Evolutionary conservation across 805 yeast genomes (phyloP), one percentile per base, ranked within the genome.

Genomic region (Maudiozyma saulgeensis): DNA sequence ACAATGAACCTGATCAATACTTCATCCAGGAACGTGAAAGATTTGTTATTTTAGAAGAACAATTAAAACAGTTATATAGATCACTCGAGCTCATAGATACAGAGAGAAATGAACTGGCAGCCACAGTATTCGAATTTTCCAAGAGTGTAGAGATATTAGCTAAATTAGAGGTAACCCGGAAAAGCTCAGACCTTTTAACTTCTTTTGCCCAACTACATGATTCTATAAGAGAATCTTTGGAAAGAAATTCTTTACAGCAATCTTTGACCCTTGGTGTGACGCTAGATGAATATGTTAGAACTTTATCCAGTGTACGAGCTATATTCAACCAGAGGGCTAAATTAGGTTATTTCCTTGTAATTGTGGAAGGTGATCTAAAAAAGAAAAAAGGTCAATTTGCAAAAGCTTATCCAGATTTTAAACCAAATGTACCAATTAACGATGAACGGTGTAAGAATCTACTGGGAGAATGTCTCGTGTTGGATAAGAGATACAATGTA

Each of bases 231-330:
- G 91, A 87, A 47, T 73, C 87, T 44, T 70, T 87, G 44, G 89
- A 82, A 54, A 77, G 96, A 52, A 81, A 84, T 52, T 82, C 88
- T 51, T 67, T 85, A 67, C 96, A 87, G 64, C 97, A 91, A 56
- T 79, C 89, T 59, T 70, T 91, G 53, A 88, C 96, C 0, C 69
- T 91, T 44, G 96, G 96, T 1, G 78, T 85, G 25, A 87, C 96
- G 0, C 70, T 91, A 39, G 96, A 91, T 62, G 97, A 90, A 62
- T 90, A 93, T 63, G 71, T 82, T 45, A 76, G 98, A 45, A 71
- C 82, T 15, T 79, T 90, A 25, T 82, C 84, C 9, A 86, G 95
- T 28, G 77, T 88, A 32, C 78, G 83, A 54, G 76, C 80, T 43
- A 80, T 86, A 4, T 82, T 90, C 55, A 81, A 80, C 44, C 88